Percentiles rank a stretch among this genome's conserved stretches.
phyloP scores from a whole-genome alignment of 2,329 filamentous ascomycete genomes.

The Sporothrix inflata region DNA sequence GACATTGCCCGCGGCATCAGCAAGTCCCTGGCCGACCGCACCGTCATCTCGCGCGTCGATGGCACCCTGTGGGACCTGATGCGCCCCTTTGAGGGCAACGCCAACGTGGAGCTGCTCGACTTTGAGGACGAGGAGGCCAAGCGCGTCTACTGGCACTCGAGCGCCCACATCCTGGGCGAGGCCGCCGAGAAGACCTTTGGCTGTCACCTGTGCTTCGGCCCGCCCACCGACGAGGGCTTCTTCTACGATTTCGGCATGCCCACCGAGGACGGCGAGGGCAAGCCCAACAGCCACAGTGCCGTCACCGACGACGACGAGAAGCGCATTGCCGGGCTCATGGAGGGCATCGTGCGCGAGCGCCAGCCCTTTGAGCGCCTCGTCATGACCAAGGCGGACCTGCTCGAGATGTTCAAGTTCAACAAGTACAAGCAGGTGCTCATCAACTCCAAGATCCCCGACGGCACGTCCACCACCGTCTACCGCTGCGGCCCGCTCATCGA shows the following conservation, averaged over 20 bases:
- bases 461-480: slow-evolving; percentile 91
- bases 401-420: slow-evolving; percentile 97
- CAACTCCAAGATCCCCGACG: slow-evolving; percentile 85
- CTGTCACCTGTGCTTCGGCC: slow-evolving; percentile 90
- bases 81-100: slow-evolving; percentile 84
- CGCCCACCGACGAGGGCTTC: slow-evolving; percentile 88
- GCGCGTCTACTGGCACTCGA: slow-evolving; percentile 97
- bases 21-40: slow-evolving; percentile 83
- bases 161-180: slow-evolving; percentile 93
- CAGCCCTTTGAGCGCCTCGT: slow-evolving; percentile 90
- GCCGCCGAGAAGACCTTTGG: slow-evolving; percentile 88
- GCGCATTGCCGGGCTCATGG: slow-evolving; percentile 77
- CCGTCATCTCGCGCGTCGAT: slow-evolving; percentile 83
- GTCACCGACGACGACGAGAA: slow-evolving; percentile 82
- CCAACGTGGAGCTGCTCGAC: slow-evolving; percentile 79
- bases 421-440: slow-evolving; percentile 99
- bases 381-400: slow-evolving; percentile 85
- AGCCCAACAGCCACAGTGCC: slow-evolving; percentile 42
- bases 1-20: slow-evolving; percentile 77
- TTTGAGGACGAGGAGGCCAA: slow-evolving; percentile 77
- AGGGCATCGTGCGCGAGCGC: slow-evolving; percentile 91
- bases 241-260: slow-evolving; percentile 95
- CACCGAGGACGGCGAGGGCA: slow-evolving; percentile 53
- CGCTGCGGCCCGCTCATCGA: slow-evolving; percentile 92
- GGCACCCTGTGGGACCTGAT: slow-evolving; percentile 91